Evolutionary conservation across 2,329 filamentous ascomycete species (phyloP), one percentile per base, ranked within the genome.

Genomic region (Pleomassaria siparia): DNA sequence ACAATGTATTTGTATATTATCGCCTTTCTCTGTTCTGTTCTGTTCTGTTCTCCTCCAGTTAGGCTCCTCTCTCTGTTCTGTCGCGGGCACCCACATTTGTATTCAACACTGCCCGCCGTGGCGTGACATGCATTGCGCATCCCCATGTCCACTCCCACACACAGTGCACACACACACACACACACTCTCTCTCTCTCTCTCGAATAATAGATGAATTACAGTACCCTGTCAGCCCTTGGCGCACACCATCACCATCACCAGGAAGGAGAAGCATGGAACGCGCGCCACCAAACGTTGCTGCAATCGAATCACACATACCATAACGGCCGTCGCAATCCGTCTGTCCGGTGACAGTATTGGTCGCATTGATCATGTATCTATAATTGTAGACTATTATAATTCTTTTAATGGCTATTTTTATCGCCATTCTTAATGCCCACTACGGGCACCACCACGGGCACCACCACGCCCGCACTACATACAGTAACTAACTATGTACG

Each of bases 91-190:
- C 29, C 6, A 30, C 32, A 16, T 16, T 35, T n/a, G 4, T n/a
- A n/a, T n/a, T n/a, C n/a, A n/a, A n/a, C n/a, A n/a, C n/a, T n/a
- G n/a, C 32, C 3, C 16, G 15, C n/a, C 5, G 32, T 35, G 32
- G 32, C 32, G 4, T 35, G 32, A 35, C 15, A 52, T 51, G 54
- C 51, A 53, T n/a, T n/a, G n/a, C 51, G 33, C 50, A 44, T 29
- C 46, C 47, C 44, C 36, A 37, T 50, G 51, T 45, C 54, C 51
- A 49, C 49, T 32, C 48, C 40, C 30, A 28, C 28, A 41, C 28
- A 25, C 28, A 8, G 5, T 30, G 7, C 13, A 46, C 24, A 46
- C 36, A 46, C 25, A 26, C 25, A n/a, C n/a, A n/a, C 25, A n/a
- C 29, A 9, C 29, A 30, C 29, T 30, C 12, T 30, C 29, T 9